These are phyloP conservation scores for Patellaria atrata DNA, from an alignment of 495 filamentous ascomycete species.

Conservation along the genomic window DNA sequence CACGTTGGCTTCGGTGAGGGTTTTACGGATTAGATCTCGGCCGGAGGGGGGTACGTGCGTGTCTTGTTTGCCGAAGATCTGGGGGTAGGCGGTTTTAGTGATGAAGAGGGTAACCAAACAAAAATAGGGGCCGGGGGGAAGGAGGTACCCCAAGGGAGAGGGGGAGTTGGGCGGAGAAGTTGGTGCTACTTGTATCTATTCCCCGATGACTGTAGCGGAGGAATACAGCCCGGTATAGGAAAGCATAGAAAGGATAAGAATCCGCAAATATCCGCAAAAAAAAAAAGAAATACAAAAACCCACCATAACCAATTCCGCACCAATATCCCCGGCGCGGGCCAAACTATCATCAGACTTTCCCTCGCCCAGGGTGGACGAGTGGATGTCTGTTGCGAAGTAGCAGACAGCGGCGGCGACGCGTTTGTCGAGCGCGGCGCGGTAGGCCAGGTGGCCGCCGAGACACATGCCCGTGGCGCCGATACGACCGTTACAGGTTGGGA, in stretches of 20 bases:
- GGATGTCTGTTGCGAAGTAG: slow-evolving; percentile 91
- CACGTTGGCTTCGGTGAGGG: slow-evolving; percentile 59
- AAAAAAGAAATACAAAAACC: slow-evolving; percentile 13
- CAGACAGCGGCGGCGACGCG: slow-evolving; percentile 63
- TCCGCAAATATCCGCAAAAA: slow-evolving; percentile 1
- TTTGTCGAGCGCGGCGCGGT: slow-evolving; percentile 66
- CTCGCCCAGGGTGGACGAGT: slow-evolving; percentile 56
- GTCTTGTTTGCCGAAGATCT: slow-evolving; percentile 76
- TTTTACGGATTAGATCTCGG: slow-evolving; percentile 72
- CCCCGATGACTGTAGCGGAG: background rate
- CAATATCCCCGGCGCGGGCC: slow-evolving; percentile 52
- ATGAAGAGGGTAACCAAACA: too few species aligned
- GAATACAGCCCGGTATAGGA: background rate
- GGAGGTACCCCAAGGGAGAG: too few species aligned
- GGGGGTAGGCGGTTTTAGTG: background rate
- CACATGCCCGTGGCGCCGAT: slow-evolving; percentile 92
- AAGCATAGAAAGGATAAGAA: background rate
- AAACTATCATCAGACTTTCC: slow-evolving; percentile 56
- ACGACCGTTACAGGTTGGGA: slow-evolving; percentile 69
- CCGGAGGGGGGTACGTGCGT: slow-evolving; percentile 80
- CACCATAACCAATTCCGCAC: slow-evolving; percentile 61
- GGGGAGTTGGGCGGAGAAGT: too few species aligned
- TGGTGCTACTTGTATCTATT: too few species aligned
- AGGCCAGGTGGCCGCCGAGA: slow-evolving; percentile 80
- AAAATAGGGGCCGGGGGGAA: too few species aligned